Conservation (phyloP, 805 yeast species). For the Suhomyces xylopsoci region DNA sequence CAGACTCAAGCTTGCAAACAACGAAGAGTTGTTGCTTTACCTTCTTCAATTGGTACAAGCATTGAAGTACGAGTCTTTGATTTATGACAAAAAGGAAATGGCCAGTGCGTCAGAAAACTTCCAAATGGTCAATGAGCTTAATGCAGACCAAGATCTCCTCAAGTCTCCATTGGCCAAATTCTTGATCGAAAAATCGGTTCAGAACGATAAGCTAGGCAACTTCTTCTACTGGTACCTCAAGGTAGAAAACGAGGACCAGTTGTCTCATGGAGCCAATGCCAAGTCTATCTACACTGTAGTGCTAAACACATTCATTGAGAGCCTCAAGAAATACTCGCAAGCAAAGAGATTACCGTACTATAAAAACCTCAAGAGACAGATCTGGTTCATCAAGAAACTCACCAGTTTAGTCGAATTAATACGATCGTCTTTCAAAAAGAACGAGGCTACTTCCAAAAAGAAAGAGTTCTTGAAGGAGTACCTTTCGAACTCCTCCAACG, state of each 20-base stretch:
- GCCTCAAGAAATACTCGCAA: conserved; percentile 26
- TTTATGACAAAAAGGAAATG: conserved; percentile 14
- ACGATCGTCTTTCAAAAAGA: conserved; percentile 48
- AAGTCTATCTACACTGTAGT: conserved; percentile 29
- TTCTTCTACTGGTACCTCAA: conserved; percentile 89
- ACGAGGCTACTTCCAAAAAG: conserved; percentile 77
- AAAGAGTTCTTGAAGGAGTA: conserved; percentile 63
- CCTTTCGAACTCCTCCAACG: conserved; percentile 47
- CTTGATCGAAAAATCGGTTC: conserved; percentile 66
- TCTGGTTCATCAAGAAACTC: conserved; percentile 62
- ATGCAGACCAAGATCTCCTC: conserved; percentile 15
- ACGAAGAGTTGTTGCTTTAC: conserved; percentile 76
- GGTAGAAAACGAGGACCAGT: conserved; percentile 76
- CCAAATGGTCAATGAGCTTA: conserved; percentile 16
- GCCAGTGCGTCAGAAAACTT: conserved; percentile 11
- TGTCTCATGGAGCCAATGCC: conserved; percentile 14
- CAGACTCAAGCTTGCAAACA: conserved; percentile 71
- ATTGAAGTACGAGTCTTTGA: conserved; percentile 65
- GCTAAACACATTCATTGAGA: conserved; percentile 41
- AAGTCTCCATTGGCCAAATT: conserved; percentile 71
- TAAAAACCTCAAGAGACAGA: conserved; percentile 53
- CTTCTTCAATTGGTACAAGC: conserved; percentile 90
- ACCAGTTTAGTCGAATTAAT: conserved; percentile 63
- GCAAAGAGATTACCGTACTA: conserved; percentile 31
- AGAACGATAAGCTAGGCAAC: conserved; percentile 68